Conservation (phyloP, 2,329 filamentous ascomycete genomes). For the Podosphaera fusca region DNA sequence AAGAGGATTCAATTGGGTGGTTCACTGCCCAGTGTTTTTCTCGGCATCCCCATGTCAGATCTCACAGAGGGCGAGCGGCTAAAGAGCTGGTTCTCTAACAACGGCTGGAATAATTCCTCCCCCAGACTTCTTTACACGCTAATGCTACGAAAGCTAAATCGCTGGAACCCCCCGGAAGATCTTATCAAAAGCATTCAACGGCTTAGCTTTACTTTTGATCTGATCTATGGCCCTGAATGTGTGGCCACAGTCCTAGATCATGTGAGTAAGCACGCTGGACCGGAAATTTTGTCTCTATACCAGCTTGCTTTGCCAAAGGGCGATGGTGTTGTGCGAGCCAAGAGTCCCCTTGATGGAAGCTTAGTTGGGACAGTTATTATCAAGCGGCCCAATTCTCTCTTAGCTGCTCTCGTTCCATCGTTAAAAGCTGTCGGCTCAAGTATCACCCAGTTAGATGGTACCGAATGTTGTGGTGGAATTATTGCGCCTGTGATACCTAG, state of each 20-base stretch:
- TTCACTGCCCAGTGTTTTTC: slow-evolving; percentile 62
- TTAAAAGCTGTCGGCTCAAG: slow-evolving; percentile 19
- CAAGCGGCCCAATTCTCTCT: slow-evolving; percentile 32
- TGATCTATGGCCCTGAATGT: slow-evolving; percentile 40
- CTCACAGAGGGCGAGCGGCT: slow-evolving; percentile 24
- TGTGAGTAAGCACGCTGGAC: slow-evolving; percentile 36
- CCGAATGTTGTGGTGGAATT: slow-evolving; percentile 27
- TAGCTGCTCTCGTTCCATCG: slow-evolving; percentile 38
- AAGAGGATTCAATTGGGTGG: slow-evolving; percentile 65
- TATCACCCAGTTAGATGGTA: not conserved
- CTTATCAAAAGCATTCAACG: slow-evolving; percentile 32
- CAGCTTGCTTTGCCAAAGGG: slow-evolving; percentile 37
- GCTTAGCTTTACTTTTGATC: slow-evolving; percentile 33
- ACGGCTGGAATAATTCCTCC: slow-evolving; percentile 61
- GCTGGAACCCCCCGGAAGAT: slow-evolving; percentile 38
- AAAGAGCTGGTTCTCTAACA: slow-evolving; percentile 66
- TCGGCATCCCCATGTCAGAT: slow-evolving; percentile 50
- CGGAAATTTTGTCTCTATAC: slow-evolving; percentile 43
- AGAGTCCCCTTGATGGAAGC: slow-evolving; percentile 33
- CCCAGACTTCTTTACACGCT: slow-evolving; percentile 40
- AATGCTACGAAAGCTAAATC: slow-evolving; percentile 32
- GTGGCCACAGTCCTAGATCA: slow-evolving; percentile 37
- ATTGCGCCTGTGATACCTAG: slow-evolving; percentile 42
- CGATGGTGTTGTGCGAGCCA: slow-evolving; percentile 40
- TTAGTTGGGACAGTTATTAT: slow-evolving; percentile 42